phyloP scores from a whole-genome alignment of 345 rosid genomes.

The Hypericum androsaemum region DNA sequence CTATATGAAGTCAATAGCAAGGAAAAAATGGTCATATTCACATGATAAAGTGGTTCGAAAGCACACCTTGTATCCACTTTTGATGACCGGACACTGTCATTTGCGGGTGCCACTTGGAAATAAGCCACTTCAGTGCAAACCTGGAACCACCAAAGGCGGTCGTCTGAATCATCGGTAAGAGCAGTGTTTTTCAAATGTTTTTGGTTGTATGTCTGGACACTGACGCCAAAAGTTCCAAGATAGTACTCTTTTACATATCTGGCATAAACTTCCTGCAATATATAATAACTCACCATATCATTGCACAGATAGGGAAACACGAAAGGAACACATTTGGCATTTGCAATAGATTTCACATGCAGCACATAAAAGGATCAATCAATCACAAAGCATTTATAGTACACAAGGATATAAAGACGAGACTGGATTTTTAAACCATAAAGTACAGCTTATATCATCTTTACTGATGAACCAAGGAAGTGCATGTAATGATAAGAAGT shows the following conservation, averaged over 20 bases:
- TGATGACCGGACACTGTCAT: constrained; percentile 77
- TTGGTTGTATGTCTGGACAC: constrained; percentile 43
- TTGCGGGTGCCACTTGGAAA: constrained; percentile 80
- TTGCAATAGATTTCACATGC: no score
- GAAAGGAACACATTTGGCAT: no score
- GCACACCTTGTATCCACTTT: constrained; percentile 60
- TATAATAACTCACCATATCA: background rate
- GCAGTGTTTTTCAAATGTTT: constrained; percentile 42
- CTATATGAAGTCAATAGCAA: no score
- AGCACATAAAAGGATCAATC: no score
- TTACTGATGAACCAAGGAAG: no score
- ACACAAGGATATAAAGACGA: no score
- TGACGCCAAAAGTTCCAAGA: constrained; percentile 34
- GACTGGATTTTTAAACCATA: no score
- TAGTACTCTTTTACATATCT: constrained; percentile 55
- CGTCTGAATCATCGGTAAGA: constrained; percentile 30
- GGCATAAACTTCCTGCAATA: constrained; percentile 56
- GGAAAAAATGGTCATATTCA: background rate
- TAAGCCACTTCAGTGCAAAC: constrained; percentile 86
- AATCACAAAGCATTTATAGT: no score
- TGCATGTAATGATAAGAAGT: background rate
- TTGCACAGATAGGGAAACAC: background rate
- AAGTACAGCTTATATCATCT: no score
- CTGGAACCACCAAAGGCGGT: constrained; percentile 92
- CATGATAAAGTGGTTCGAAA: background rate